Base-by-base conservation (phyloP, 805 yeast species). In the Ogataea glucozyma region DNA sequence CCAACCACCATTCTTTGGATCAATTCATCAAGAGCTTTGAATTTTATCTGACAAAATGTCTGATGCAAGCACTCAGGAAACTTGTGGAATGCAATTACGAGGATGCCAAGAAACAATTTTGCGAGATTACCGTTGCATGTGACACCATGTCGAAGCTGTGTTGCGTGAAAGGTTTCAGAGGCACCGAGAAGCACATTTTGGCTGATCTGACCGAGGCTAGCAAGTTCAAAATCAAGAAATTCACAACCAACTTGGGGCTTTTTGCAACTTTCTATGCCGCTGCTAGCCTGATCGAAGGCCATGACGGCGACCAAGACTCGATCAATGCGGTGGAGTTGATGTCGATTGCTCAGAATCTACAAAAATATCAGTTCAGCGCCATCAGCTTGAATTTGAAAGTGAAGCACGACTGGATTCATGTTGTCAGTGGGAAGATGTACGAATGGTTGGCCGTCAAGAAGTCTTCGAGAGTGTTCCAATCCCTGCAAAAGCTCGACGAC, bases 371-470 rank as follows among this genome's bases (percentile, higher is more conserved):
- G 23, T 29, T 40, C 11, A 39, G 42, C 14, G 44, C 48, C 20
- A 32, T 33, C 29, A 31, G 30, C 6, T 21, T 46, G 2, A 31
- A 17, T 6, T 19, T 48, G 18, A 32, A 41, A 6, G 31, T 47
- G 22, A 51, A 46, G 21, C 38, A 45, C 16, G 57, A 51, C 24
- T 41, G 47, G 41, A 31, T 52, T n/a, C 49, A 44, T 36, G 34
- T 36, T 3, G 43, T 44, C 5, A 27, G 40, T 8, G 54, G 53
- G 6, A 52, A 47, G 24, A 30, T 51, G 7, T 44, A 52, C 33
- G 56, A 52, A 29, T 43, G 47, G 40, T 32, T 45, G 12, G 40
- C 54, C 1, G 27, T 47, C 18, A 32, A 44, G 30, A 43, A 38
- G 19, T 26, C 44, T n/a, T n/a, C n/a, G 10, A 43, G 38, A 26